These are phyloP conservation scores for Kitagawia praeruptora DNA, from an alignment of 129 eudicot genomes.

Conservation along the genomic window DNA sequence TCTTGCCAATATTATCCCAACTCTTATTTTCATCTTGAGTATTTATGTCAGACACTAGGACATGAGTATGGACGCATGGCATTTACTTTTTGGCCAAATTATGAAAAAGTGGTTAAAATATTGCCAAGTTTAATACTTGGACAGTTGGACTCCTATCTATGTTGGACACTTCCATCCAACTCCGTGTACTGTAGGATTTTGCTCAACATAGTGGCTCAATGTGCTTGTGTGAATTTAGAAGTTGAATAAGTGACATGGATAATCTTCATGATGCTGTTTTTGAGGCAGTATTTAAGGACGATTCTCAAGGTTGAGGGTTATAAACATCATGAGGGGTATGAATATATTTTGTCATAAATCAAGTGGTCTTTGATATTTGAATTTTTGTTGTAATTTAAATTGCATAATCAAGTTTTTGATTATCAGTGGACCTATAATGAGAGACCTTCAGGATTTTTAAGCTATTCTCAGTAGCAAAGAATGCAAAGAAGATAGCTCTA, in stretches of 20 bases:
- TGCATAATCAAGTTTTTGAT: neutral
- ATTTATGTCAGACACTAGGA: neutral
- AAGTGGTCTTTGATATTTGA: neutral
- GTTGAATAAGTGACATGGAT: neutral
- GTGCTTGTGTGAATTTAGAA: neutral
- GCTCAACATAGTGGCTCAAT: neutral
- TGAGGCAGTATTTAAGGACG: neutral
- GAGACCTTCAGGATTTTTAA: neutral
- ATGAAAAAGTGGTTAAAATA: neutral
- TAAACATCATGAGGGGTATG: neutral
- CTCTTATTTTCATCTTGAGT: neutral
- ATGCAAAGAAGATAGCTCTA: neutral
- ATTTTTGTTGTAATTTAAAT: neutral
- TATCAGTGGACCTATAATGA: neutral
- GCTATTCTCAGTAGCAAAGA: neutral
- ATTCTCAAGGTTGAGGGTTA: neutral
- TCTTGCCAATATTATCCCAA: neutral
- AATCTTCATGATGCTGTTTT: neutral
- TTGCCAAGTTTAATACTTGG: neutral
- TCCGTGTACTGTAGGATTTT: neutral
- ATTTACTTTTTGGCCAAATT: neutral
- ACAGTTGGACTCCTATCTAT: neutral
- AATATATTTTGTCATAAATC: neutral
- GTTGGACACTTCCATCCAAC: neutral
- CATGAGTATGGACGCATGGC: neutral